A percentile compares a stretch with the other conserved stretches of the same genome.
Conservation (phyloP, 1,139 yeast genomes). For the Saccharomyces pastorianus region DNA sequence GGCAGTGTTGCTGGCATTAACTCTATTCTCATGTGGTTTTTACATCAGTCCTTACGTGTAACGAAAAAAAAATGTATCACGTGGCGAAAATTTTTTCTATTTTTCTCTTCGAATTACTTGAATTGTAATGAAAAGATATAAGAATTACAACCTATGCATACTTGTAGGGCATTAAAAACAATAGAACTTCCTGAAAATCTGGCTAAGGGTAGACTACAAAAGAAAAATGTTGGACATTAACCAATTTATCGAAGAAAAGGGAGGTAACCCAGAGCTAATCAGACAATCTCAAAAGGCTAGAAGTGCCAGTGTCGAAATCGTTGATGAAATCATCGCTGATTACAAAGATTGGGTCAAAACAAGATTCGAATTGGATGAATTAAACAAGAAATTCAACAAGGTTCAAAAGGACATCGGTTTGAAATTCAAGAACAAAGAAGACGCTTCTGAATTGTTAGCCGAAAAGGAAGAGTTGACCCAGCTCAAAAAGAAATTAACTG, state of each 20-base stretch:
- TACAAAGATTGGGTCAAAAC: constrained; percentile 89
- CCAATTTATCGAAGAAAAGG: constrained; percentile 88
- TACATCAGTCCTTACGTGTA: neutral
- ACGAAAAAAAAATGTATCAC: neutral
- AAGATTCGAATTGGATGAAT: constrained; percentile 84
- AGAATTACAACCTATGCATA: neutral
- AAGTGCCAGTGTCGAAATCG: constrained; percentile 88
- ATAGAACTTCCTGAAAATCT: neutral
- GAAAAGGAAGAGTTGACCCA: constrained; percentile 68
- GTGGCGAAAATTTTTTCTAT: neutral
- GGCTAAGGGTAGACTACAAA: neutral
- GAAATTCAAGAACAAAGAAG: constrained; percentile 91
- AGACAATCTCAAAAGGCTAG: constrained; percentile 87
- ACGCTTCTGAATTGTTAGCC: constrained; percentile 72
- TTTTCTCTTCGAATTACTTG: neutral
- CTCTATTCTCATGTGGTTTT: neutral
- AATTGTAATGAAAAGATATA: neutral
- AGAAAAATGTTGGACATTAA: constrained; percentile 75
- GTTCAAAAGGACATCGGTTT: constrained; percentile 88
- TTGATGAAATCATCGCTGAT: constrained; percentile 85
- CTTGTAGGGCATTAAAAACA: neutral
- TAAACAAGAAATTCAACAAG: constrained; percentile 79
- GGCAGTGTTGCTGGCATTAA: no score
- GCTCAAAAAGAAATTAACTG: constrained; percentile 59
- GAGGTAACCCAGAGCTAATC: constrained; percentile 88